Base-by-base conservation (phyloP, 768 basidiomycete species). In the Xerocomellus amylosporus region DNA sequence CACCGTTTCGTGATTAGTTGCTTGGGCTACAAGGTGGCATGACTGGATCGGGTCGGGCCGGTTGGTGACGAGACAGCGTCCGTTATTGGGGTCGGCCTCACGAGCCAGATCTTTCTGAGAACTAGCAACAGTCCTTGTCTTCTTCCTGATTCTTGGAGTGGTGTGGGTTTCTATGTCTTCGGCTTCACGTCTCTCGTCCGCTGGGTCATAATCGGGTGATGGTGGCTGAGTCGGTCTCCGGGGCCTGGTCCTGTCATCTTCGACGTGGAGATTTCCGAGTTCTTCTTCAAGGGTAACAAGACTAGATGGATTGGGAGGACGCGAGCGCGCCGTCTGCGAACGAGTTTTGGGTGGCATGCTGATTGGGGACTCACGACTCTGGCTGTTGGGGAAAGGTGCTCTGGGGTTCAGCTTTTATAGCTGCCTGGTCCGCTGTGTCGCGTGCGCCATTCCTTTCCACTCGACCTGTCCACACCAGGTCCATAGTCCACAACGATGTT, bases 51-150 rank as follows among this genome's bases (percentile, higher is more conserved):
- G 19, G 13, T 3, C 15, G 5, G 28, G 26, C 6, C 5, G 15
- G 28, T 52, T 45, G 8, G 51, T 52, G 9, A 52, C 3, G 15
- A 52, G 30, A 46, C 51, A 52, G 31, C 28, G 51, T 17, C 37
- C 17, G 19, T 39, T 3, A 39, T 39, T 39, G 10, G 38, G 38
- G 12, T 39, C 38, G 19, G 38, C 38, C 5, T 2, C 5, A 5
- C 10, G 19, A n/a, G 38, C 38, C n/a, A n/a, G n/a, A 39, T 39
- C 10, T 20, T 7, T 39, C 19, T 19, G 38, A 39, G 38, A 39
- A 4, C 38, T 39, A 39, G n/a, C 6, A 20, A 20, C 6, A 5
- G 38, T 0, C 19, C 13, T 20, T 12, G 38, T 0, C 10, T 20
- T 20, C 12, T 20, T 20, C 12, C 38, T 39, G 38, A 17, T 8